Evolutionary conservation across 352 stramenopile species (phyloP).

Genomic region (Globisporangium cylindrosporum): DNA sequence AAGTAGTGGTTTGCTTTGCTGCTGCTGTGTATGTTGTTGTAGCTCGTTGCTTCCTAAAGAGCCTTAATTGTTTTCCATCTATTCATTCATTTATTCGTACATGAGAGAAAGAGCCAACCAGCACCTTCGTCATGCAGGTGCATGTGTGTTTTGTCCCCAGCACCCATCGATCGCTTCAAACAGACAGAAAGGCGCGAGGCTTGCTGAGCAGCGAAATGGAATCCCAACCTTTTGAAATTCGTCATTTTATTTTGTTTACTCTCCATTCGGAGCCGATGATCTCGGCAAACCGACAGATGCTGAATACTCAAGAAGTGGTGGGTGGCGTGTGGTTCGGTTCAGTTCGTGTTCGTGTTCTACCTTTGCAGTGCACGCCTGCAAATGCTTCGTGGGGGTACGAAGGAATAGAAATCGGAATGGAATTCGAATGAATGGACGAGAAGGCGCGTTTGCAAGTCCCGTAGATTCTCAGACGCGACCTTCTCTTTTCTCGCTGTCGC

Average conservation of each 20-base stretch:
- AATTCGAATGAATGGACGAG: too few species aligned
- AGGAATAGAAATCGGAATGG: too few species aligned
- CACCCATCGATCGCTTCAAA: too few species aligned
- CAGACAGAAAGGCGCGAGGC: too few species aligned
- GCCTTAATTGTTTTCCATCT: neutral
- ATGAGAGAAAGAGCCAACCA: neutral
- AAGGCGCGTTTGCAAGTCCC: too few species aligned
- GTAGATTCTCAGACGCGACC: too few species aligned
- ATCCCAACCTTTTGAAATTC: neutral
- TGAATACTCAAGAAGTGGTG: neutral
- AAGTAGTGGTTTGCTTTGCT: neutral
- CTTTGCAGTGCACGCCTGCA: neutral
- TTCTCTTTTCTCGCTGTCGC: too few species aligned
- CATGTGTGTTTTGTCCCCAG: too few species aligned
- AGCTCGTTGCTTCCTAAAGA: neutral
- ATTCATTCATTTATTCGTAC: neutral
- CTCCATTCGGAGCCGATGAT: neutral
- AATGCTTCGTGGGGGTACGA: too few species aligned
- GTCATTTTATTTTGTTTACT: neutral
- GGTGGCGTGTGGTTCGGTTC: too few species aligned
- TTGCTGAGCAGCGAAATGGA: neutral
- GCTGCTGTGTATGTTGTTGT: neutral
- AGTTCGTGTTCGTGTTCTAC: neutral
- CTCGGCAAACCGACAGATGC: neutral
- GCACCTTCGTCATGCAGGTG: too few species aligned